Evolutionary conservation across 2,329 filamentous ascomycete genomes (phyloP), one percentile per base, ranked within the genome.

Genomic region (Fusarium camptoceras): DNA sequence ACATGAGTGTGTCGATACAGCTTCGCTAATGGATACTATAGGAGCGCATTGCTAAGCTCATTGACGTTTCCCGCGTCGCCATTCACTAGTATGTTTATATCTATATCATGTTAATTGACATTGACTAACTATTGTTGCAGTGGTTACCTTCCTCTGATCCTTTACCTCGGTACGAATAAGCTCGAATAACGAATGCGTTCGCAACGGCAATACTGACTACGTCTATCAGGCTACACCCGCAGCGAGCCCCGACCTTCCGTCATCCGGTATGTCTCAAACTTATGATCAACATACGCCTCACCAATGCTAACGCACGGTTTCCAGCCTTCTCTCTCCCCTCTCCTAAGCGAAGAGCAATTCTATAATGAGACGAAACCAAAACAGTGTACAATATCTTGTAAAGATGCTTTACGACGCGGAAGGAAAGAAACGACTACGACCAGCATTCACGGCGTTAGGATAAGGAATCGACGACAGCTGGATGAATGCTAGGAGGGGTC

Each of bases 31-130:
- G 14, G 25, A 43, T 31, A 39, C 39, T 53, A 73, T 76, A 98
- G 95, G 96, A 99, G 91, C 94, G 96, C 87, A 97, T 99, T 83
- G 91, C 93, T 78, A 95, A 94, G 87, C 88, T 98, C 84, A 96
- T 99, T 81, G 96, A 98, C 83, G 85, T 98, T 81, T 96, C 94
- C 68, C 90, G 94, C 78, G 91, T 98, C 77, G 94, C 93, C 64
- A 92, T 99, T 78, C 96, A 99, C 85, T 99, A 98, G 94, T 97
- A 89, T 73, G 92, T 79, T 28, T 54, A 18, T 11, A 20, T 41
- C 2, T 43, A 2, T 4, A 12, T 41, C 15, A 18, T 14, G 3
- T 22, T 24, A 5, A 15, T n/a, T 20, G 53, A 22, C 27, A n/a
- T 11, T 53, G 65, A 70, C 81, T 86, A 72, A 87, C 77, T 51